Conservation (phyloP, 768 basidiomycete genomes). For the Antrodiella citrinella region DNA sequence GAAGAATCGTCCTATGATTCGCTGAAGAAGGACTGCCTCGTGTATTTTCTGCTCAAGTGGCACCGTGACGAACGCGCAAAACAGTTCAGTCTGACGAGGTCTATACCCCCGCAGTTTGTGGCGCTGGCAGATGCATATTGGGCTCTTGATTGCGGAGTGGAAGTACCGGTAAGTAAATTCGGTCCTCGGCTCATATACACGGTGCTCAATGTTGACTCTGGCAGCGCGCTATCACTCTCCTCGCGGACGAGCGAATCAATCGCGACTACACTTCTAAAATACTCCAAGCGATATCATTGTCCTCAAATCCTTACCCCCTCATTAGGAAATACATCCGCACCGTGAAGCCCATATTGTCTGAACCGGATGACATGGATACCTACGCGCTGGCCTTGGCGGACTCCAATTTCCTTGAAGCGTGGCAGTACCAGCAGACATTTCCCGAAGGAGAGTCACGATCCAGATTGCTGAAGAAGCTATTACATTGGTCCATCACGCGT, state of each 20-base stretch:
- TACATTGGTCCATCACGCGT: conserved; percentile 69
- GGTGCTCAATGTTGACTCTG: background rate
- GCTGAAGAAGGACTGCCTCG: conserved; percentile 72
- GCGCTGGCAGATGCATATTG: conserved; percentile 80
- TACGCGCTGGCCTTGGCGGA: conserved; percentile 64
- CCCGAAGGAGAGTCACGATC: conserved; percentile 49
- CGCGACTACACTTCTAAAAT: conserved; percentile 76
- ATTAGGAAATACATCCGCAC: conserved; percentile 70
- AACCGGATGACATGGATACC: conserved; percentile 63
- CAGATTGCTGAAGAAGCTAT: conserved; percentile 47
- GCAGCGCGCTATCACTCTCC: conserved; percentile 62
- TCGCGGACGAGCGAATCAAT: conserved; percentile 68
- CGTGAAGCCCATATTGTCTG: conserved; percentile 61
- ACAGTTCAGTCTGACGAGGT: conserved; percentile 41
- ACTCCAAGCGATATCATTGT: conserved; percentile 50
- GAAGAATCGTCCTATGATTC: conserved; percentile 55
- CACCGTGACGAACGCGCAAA: conserved; percentile 55
- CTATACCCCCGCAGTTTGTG: conserved; percentile 71
- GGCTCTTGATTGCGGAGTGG: conserved; percentile 65
- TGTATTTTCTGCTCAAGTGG: conserved; percentile 80
- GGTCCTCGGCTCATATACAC: background rate
- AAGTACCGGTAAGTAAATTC: conserved; percentile 45
- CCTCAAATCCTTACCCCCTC: conserved; percentile 39
- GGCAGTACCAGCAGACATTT: conserved; percentile 69
- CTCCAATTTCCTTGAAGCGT: conserved; percentile 58